A percentile compares a stretch with the other conserved stretches of the same genome.
These are phyloP conservation scores for Didymella lethalis DNA, from an alignment of 2,329 filamentous ascomycete species.

Conservation along the genomic window DNA sequence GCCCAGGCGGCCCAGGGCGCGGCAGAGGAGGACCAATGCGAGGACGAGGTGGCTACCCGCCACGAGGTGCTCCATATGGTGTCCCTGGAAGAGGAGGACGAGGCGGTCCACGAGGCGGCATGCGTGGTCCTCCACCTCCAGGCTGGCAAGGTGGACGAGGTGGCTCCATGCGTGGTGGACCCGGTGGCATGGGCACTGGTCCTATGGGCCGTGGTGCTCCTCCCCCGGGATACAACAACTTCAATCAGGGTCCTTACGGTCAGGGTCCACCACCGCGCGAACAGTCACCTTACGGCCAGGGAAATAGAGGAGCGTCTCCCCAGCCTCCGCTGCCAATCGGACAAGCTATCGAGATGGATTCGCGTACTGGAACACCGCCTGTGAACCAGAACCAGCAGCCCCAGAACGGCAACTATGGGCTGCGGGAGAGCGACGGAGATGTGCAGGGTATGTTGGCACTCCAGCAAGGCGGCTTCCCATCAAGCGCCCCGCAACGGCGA, in stretches of 20 bases:
- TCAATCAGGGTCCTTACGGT: slow-evolving; percentile 38
- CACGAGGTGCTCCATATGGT: slow-evolving; percentile 46
- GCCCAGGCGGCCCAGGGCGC: slow-evolving; percentile 48
- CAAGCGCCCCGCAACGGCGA: slow-evolving; percentile 37
- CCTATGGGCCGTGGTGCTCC: slow-evolving; percentile 53
- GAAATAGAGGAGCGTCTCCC: slow-evolving; percentile 64
- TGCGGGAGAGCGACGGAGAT: slow-evolving; percentile 72
- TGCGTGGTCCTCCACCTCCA: slow-evolving; percentile 52
- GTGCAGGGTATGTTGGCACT: slow-evolving; percentile 77
- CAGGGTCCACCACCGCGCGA: slow-evolving; percentile 44
- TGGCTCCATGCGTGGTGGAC: slow-evolving; percentile 41
- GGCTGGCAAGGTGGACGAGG: slow-evolving; percentile 52
- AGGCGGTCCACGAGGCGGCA: slow-evolving; percentile 47
- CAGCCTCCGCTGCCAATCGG: slow-evolving; percentile 58
- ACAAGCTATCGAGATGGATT: slow-evolving; percentile 83
- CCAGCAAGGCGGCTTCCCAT: slow-evolving; percentile 61
- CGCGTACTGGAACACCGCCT: slow-evolving; percentile 53
- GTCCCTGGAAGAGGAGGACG: slow-evolving; percentile 48
- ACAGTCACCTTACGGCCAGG: slow-evolving; percentile 46
- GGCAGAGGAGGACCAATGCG: slow-evolving; percentile 54
- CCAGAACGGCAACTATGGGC: slow-evolving; percentile 46
- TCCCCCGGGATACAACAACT: slow-evolving; percentile 54
- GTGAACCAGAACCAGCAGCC: slow-evolving; percentile 22
- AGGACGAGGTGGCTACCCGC: slow-evolving; percentile 51
- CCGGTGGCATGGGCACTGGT: slow-evolving; percentile 44